These are phyloP conservation scores for Capillidium rhysosporum DNA, from an alignment of 371 early-diverging fungal genomes.

Conservation along the genomic window DNA sequence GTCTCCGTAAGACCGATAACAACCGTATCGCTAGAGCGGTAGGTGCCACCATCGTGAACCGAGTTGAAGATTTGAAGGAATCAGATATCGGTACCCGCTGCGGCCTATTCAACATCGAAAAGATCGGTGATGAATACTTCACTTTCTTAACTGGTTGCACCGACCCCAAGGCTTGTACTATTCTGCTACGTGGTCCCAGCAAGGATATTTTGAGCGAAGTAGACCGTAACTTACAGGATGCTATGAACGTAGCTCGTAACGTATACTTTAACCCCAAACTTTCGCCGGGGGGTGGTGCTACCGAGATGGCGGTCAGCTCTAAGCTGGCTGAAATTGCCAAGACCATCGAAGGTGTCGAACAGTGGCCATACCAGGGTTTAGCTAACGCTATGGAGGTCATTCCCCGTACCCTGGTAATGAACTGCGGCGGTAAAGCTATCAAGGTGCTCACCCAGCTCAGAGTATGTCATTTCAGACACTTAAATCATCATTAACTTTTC, in stretches of 20 bases:
- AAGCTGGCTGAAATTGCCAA: constrained; percentile 77
- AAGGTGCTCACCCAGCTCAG: constrained; percentile 83
- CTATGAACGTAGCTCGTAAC: constrained; percentile 97
- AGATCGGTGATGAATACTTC: constrained; percentile 98
- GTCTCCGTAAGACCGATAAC: constrained; percentile 98
- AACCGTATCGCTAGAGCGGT: constrained; percentile 96
- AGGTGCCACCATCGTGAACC: constrained; percentile 95
- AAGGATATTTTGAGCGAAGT: constrained; percentile 98
- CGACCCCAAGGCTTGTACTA: constrained; percentile 97
- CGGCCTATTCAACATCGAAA: constrained; percentile 89
- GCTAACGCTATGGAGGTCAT: constrained; percentile 97
- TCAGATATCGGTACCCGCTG: constrained; percentile 89
- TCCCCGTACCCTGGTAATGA: constrained; percentile 94
- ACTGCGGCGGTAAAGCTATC: constrained; percentile 97
- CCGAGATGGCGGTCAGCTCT: constrained; percentile 96
- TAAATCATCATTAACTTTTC: background rate
- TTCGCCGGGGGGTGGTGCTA: constrained; percentile 99
- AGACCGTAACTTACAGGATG: constrained; percentile 99
- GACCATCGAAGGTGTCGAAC: constrained; percentile 73
- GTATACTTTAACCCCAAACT: constrained; percentile 86
- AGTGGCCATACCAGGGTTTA: constrained; percentile 90
- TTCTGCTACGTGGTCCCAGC: constrained; percentile 94
- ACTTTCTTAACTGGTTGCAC: constrained; percentile 88
- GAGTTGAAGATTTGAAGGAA: constrained; percentile 92
- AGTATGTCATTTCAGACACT: constrained; percentile 12